Evolutionary conservation across 1,284 basidiomycete genomes (phyloP).

Genomic region (Irpex sp.): DNA sequence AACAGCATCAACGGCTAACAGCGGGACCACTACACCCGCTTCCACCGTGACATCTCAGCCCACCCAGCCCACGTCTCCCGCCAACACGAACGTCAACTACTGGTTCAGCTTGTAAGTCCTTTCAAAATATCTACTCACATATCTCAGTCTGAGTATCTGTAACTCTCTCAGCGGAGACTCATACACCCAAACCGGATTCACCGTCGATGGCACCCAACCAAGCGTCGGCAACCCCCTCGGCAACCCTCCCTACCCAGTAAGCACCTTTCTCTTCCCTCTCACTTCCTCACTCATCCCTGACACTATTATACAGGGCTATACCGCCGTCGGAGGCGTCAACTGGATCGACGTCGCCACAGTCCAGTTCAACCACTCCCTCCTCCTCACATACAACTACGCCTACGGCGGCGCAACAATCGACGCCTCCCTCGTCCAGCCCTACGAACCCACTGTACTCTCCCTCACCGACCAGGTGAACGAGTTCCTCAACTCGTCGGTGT

Average conservation of each 20-base stretch:
- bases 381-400: constrained; percentile 69
- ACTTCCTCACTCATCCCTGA: background rate
- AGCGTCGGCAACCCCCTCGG: constrained; percentile 59
- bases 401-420: constrained; percentile 71
- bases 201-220: constrained; percentile 47
- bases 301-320: constrained; percentile 47
- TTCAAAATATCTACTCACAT: background rate
- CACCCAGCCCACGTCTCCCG: constrained; percentile 25
- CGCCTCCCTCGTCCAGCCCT: constrained; percentile 57
- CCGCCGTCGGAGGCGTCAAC: constrained; percentile 64
- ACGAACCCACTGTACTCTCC: constrained; percentile 54
- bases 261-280: background rate
- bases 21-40: constrained; percentile 25
- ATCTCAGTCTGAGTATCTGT: too few species aligned
- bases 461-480: constrained; percentile 65
- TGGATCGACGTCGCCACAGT: constrained; percentile 63
- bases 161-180: constrained; percentile 53
- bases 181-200: constrained; percentile 65
- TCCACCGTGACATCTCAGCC: constrained; percentile 30
- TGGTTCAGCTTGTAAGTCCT: constrained; percentile 59
- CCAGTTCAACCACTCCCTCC: constrained; percentile 57
- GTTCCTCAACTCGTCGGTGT: constrained; percentile 51
- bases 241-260: constrained; percentile 61
- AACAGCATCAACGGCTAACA: constrained; percentile 24
- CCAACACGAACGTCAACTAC: constrained; percentile 40